Evolutionary conservation across 495 filamentous ascomycete genomes (phyloP).

Genomic region (Podospora australis): DNA sequence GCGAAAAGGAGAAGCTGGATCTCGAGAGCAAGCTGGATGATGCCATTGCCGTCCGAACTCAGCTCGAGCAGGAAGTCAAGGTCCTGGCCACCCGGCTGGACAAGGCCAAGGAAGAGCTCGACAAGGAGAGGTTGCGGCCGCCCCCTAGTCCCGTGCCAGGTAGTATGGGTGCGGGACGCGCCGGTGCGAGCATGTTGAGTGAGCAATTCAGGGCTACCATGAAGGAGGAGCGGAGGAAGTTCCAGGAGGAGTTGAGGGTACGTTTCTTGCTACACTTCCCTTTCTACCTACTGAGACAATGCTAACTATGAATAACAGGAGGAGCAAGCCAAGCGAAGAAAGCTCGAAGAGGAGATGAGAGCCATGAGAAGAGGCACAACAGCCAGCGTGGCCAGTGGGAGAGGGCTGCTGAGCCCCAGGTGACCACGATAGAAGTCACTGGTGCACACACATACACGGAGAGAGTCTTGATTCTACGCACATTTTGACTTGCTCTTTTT

Average conservation of each 20-base stretch:
- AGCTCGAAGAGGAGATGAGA: constrained; percentile 41
- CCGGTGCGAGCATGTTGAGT: constrained; percentile 29
- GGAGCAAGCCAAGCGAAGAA: constrained; percentile 40
- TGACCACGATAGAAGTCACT: too few species aligned
- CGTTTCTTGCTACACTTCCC: constrained; percentile 13
- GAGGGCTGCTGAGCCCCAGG: neutral
- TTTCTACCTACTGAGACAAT: neutral
- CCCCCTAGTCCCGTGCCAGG: constrained; percentile 8
- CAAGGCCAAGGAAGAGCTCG: constrained; percentile 38
- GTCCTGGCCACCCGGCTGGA: constrained; percentile 27
- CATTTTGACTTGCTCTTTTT: too few species aligned
- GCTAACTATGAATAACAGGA: constrained; percentile 28
- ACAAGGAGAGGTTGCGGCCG: constrained; percentile 36
- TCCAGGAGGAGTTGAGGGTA: constrained; percentile 45
- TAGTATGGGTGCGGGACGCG: constrained; percentile 9
- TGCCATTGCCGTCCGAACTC: constrained; percentile 20
- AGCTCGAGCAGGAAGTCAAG: constrained; percentile 33
- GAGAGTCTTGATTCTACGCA: too few species aligned
- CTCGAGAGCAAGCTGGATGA: constrained; percentile 50
- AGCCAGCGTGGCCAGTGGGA: neutral
- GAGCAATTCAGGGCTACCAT: constrained; percentile 37
- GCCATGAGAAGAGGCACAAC: constrained; percentile 22
- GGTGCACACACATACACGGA: too few species aligned
- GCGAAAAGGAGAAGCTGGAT: constrained; percentile 82
- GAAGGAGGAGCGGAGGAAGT: constrained; percentile 47